phyloP scores from a whole-genome alignment of 2,329 filamentous ascomycete genomes.

The Xylaria polymorpha region DNA sequence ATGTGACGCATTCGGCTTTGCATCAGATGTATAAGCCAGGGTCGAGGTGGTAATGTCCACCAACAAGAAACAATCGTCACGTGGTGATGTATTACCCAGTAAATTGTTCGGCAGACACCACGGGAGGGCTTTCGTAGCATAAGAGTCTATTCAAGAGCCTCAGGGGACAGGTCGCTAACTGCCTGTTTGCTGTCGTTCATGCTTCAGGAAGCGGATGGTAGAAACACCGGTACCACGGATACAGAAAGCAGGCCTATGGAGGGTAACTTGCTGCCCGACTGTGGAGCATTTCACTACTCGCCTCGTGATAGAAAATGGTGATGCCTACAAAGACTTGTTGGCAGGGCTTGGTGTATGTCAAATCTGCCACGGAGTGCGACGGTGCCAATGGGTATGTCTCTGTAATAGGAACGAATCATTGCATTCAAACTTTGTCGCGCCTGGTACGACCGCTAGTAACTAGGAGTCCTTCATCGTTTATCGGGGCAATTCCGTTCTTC shows the following conservation, averaged over 20 bases:
- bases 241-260: not conserved
- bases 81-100: slow-evolving; percentile 10
- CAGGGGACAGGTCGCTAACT: not conserved
- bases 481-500: slow-evolving; percentile 6
- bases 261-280: not conserved
- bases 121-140: not conserved
- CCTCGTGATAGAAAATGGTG: not conserved
- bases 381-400: not conserved
- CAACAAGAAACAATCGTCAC: slow-evolving; percentile 11
- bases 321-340: not conserved
- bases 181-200: not conserved
- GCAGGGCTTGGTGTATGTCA: not conserved
- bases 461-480: not conserved
- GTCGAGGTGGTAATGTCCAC: not conserved
- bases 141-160: not conserved
- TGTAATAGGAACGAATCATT: not conserved
- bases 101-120: slow-evolving; percentile 4
- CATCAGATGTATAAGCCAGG: not conserved
- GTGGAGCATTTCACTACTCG: slow-evolving; percentile 4
- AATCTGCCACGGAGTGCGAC: not conserved
- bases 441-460: not conserved
- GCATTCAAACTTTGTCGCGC: not conserved
- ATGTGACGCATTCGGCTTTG: slow-evolving; percentile 12
- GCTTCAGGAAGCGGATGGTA: slow-evolving; percentile 1
- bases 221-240: slow-evolving; percentile 6